These are phyloP conservation scores for Rhododendron williamsianum DNA, from an alignment of 148 eudicot genomes.

Conservation along the genomic window DNA sequence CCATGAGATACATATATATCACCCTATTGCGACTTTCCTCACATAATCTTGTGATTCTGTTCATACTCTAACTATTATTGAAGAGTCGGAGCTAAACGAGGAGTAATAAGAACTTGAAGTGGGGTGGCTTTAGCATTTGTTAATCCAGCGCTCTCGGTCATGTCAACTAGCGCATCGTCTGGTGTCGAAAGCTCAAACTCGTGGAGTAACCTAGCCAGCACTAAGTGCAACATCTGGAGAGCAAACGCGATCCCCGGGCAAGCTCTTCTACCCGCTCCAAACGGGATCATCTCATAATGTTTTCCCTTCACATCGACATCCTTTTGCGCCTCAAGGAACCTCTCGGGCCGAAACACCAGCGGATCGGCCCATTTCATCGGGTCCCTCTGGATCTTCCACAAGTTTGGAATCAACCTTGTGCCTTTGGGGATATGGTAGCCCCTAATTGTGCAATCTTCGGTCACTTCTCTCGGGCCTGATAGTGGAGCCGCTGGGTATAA, in stretches of 20 bases:
- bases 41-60: neutral
- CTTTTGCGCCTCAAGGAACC: constrained; percentile 25
- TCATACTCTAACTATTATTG: neutral
- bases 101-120: constrained; percentile 21
- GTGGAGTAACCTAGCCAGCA: constrained; percentile 7
- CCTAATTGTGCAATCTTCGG: constrained; percentile 17
- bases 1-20: neutral
- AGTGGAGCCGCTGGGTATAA: constrained; percentile 28
- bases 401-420: constrained; percentile 25
- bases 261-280: constrained; percentile 21
- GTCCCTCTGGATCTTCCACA: constrained; percentile 33
- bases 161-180: constrained; percentile 10
- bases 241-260: constrained; percentile 25
- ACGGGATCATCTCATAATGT: neutral
- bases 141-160: constrained; percentile 26
- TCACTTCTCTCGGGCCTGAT: constrained; percentile 10
- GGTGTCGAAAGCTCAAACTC: constrained; percentile 12
- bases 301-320: constrained; percentile 12
- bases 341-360: constrained; percentile 27
- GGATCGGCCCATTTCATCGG: constrained; percentile 26
- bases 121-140: constrained; percentile 25
- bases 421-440: constrained; percentile 32
- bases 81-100: constrained; percentile 19
- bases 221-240: constrained; percentile 12
- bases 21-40: neutral